Evolutionary conservation across 2,329 filamentous ascomycete species (phyloP).

Genomic region (Magnaporthiopsis incrustans): DNA sequence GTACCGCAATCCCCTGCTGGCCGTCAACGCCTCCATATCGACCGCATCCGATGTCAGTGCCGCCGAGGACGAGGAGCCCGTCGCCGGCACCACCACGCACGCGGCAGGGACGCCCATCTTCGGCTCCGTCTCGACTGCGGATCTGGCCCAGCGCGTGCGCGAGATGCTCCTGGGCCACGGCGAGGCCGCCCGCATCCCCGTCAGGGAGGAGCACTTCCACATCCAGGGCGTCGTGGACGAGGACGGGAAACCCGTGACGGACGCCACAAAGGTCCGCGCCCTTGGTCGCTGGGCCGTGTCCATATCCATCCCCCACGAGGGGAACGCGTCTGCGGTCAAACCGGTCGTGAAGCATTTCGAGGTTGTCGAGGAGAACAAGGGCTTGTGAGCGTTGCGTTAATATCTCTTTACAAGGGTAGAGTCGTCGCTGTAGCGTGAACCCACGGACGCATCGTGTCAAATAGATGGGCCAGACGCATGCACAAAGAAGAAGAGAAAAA

Average conservation of each 20-base stretch:
- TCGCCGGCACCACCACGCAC: not conserved
- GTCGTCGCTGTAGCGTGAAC: not conserved
- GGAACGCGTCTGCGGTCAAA: conserved; percentile 11
- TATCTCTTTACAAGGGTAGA: too few species aligned
- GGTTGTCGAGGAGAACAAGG: conserved; percentile 21
- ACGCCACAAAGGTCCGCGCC: conserved; percentile 23
- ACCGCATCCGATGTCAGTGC: conserved; percentile 8
- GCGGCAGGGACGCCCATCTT: conserved; percentile 24
- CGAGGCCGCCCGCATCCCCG: conserved; percentile 24
- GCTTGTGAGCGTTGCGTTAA: not conserved
- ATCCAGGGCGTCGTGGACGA: conserved; percentile 20
- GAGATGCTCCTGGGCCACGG: conserved; percentile 23
- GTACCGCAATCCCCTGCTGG: conserved; percentile 16
- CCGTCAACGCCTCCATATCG: conserved; percentile 11
- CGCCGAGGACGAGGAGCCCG: conserved; percentile 7
- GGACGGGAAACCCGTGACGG: conserved; percentile 22
- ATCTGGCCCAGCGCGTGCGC: conserved; percentile 27
- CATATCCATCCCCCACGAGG: conserved; percentile 21
- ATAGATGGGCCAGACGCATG: not conserved
- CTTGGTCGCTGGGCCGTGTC: conserved; percentile 32
- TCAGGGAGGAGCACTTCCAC: conserved; percentile 26
- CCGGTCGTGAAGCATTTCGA: conserved; percentile 24
- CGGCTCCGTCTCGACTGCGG: conserved; percentile 32
- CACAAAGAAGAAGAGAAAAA: not conserved
- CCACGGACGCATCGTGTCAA: not conserved